These are phyloP conservation scores for Furcasterigmium furcatum DNA, from an alignment of 2,329 filamentous ascomycete genomes.

Conservation along the genomic window DNA sequence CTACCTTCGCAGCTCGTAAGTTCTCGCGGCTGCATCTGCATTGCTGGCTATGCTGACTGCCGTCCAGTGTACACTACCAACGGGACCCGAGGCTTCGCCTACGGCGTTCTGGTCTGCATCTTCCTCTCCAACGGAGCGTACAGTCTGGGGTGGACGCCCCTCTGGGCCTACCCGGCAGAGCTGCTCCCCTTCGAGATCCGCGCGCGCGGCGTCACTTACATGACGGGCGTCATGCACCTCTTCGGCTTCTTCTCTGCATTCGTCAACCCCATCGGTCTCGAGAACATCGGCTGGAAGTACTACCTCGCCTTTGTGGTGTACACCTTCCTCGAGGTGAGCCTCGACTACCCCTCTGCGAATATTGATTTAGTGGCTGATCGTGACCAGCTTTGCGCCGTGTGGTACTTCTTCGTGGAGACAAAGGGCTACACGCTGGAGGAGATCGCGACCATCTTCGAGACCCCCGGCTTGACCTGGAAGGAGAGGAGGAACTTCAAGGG, in stretches of 20 bases:
- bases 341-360: not conserved
- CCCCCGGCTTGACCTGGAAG: conserved; percentile 1
- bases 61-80: not conserved
- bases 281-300: conserved; percentile 27
- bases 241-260: conserved; percentile 38
- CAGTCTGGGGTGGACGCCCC: conserved; percentile 34
- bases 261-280: conserved; percentile 34
- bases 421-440: conserved; percentile 11
- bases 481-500: not conserved
- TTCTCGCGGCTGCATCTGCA: not conserved
- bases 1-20: conserved; percentile 1
- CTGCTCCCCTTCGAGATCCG: conserved; percentile 36
- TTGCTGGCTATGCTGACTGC: not conserved
- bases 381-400: conserved; percentile 8
- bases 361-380: conserved; percentile 3
- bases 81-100: not conserved
- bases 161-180: conserved; percentile 40
- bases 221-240: conserved; percentile 12
- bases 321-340: not conserved
- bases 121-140: conserved; percentile 25
- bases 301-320: conserved; percentile 27
- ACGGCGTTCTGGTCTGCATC: conserved; percentile 26
- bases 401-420: conserved; percentile 14
- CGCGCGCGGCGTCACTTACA: conserved; percentile 23
- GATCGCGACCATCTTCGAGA: conserved; percentile 37